Evolutionary conservation across 306 rosid species (phyloP).

Genomic region (Pyrus pyrifolia): DNA sequence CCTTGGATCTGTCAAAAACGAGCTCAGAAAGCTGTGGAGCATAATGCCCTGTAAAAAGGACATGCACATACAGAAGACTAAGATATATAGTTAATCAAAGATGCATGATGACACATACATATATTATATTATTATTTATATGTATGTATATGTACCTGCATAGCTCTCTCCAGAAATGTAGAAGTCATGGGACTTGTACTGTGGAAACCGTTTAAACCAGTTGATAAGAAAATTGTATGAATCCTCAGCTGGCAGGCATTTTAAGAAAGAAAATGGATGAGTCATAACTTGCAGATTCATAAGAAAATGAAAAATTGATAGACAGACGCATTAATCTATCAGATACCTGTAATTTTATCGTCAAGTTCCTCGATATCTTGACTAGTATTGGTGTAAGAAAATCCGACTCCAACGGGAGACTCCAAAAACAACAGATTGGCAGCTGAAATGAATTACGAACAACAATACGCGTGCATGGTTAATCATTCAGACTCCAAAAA

Average conservation of each 20-base stretch:
- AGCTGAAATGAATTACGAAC: constrained; percentile 25
- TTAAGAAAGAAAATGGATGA: neutral
- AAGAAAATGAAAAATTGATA: neutral
- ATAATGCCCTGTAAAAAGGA: constrained; percentile 63
- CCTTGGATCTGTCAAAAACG: constrained; percentile 27
- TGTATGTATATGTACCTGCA: constrained; percentile 39
- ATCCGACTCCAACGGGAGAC: constrained; percentile 84
- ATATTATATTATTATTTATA: neutral
- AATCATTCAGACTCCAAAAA: neutral
- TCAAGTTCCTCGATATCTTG: constrained; percentile 51
- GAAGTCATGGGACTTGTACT: constrained; percentile 65
- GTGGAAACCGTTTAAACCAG: constrained; percentile 76
- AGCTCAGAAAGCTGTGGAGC: constrained; percentile 54
- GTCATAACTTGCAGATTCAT: neutral
- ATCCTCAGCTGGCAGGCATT: constrained; percentile 48
- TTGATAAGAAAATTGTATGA: constrained; percentile 55
- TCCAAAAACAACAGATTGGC: constrained; percentile 72
- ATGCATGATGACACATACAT: neutral
- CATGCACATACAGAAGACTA: neutral
- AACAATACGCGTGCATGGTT: neutral
- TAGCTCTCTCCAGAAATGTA: constrained; percentile 92
- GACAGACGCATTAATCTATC: neutral
- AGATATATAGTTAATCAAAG: neutral
- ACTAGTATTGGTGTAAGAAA: constrained; percentile 73
- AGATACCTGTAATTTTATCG: constrained; percentile 56